Base-by-base conservation (phyloP, 2,329 filamentous ascomycete genomes). In the Aspergillus sp. region DNA sequence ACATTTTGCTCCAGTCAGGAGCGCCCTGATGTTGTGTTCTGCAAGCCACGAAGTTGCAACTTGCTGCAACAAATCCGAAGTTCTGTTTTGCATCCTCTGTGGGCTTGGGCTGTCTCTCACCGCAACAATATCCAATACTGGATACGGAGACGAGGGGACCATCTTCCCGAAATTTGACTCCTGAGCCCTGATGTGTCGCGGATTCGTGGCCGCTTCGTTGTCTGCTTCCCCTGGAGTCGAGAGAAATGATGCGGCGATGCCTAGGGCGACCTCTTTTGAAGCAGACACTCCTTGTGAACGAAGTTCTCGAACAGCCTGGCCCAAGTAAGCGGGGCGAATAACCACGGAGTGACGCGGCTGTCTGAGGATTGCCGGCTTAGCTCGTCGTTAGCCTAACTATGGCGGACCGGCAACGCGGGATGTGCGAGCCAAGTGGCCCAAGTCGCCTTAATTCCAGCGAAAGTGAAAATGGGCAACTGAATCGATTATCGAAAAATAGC, bases 311-410 rank as follows among this genome's bases (percentile, higher is more conserved):
- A 40, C 33, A 33, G 33, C 27, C 55, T 57, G 43, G 55, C 41
- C 55, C 37, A 7, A 15, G 25, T 6, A 15, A 52, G 55, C 55
- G 55, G 55, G 55, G 40, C 48, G 2, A 39, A 15, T 35, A 53
- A 53, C 7, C 21, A 39, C 17, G n/a, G 40, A 48, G 17, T 41
- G 39, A 47, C 43, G 44, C 19, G 23, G 48, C 17, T 21, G 41
- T 19, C 23, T 43, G 21, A 35, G 5, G 27, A 44, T 41, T 44
- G 43, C 33, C 43, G 44, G 35, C 23, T 47, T 55, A 56, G 58
- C 49, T 55, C 33, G 53, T 56, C 35, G 48, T 55, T 37, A 56
- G 56, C 23, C 53, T 45, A 54, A 58, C 43, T 56, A 56, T 51
- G n/a, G 14, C n/a, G n/a, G 45, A 12, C 45, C 27, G 45, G 23